Evolutionary conservation across 2,329 filamentous ascomycete genomes (phyloP), one percentile per base, ranked within the genome.

Genomic region (Botrytis deweyae): DNA sequence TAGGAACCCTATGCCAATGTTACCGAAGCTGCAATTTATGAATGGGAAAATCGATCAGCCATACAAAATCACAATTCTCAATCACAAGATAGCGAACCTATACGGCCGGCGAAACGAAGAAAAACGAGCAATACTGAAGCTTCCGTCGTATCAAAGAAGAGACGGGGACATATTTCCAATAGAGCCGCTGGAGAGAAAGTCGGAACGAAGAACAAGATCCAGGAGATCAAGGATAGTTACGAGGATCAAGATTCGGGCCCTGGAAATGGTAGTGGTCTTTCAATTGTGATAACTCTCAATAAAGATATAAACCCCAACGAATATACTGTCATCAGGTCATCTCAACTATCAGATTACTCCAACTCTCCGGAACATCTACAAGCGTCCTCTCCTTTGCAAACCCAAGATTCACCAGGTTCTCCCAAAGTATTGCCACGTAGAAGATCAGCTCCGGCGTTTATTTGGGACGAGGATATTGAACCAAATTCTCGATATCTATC

Each of bases 201-300:
- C 59, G 74, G 62, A 62, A 33, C 36, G 38, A 68, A 52, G 64
- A 73, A 58, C 33, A 58, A 55, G 61, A 25, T 29, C 33, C 33
- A 33, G 25, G 78, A 79, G 64, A 78, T 80, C 22, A 76, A 76
- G 52, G 78, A 80, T 74, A 78, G 75, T 44, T 79, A 78, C 77
- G 77, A 79, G 71, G 76, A 78, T 36, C 76, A 76, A 40, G 42
- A 70, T 25, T 69, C 73, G 18, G 75, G 65, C 42, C 38, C n/a
- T 25, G 69, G 40, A 9, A 40, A 62, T 49, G 44, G 33, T 59
- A 40, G 59, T 49, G 44, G 33, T 59, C 29, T 66, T 9, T 25
- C 74, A 44, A 72, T 78, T 40, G 75, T 77, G 61, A 73, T 79
- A 66, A 58, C 63, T 10, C 40, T 61, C 12, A 69, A 75, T 29